A percentile compares a stretch with the other conserved stretches of the same genome.
Evolutionary conservation across 1,139 yeast species (phyloP).

Genomic region (Suhomyces choctaworum): DNA sequence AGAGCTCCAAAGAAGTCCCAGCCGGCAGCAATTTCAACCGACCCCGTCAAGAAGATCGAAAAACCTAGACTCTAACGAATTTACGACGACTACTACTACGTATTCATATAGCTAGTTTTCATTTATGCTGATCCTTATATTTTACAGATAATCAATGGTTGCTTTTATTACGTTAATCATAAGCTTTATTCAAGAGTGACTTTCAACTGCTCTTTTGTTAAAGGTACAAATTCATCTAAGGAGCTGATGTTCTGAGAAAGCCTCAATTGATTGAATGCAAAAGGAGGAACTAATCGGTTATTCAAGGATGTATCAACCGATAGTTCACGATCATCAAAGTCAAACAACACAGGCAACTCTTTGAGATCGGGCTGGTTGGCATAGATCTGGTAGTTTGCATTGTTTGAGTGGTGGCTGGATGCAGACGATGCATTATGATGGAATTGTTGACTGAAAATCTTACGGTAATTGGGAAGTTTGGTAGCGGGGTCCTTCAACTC

Average conservation of each 20-base stretch:
- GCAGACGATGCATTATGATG: slow-evolving; percentile 22
- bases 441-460: slow-evolving; percentile 45
- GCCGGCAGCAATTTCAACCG: background rate
- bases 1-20: slow-evolving; percentile 14
- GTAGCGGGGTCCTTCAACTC: slow-evolving; percentile 62
- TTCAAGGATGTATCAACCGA: slow-evolving; percentile 41
- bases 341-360: slow-evolving; percentile 49
- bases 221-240: slow-evolving; percentile 36
- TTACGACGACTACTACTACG: too few species aligned
- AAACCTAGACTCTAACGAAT: slow-evolving; percentile 39
- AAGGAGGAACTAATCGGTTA: slow-evolving; percentile 38
- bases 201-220: slow-evolving; percentile 34
- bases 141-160: too few species aligned
- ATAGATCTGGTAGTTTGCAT: slow-evolving; percentile 41
- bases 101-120: too few species aligned
- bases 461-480: slow-evolving; percentile 54
- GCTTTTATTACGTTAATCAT: slow-evolving; percentile 11
- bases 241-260: slow-evolving; percentile 26
- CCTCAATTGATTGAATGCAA: slow-evolving; percentile 35
- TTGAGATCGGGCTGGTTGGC: slow-evolving; percentile 44
- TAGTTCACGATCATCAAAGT: slow-evolving; percentile 51
- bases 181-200: slow-evolving; percentile 35
- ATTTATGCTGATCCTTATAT: too few species aligned
- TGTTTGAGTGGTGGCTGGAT: slow-evolving; percentile 24
- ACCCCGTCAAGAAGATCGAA: slow-evolving; percentile 21